Evolutionary conservation across 2,329 filamentous ascomycete species (phyloP).

Genomic region (Paraphoma sp.): DNA sequence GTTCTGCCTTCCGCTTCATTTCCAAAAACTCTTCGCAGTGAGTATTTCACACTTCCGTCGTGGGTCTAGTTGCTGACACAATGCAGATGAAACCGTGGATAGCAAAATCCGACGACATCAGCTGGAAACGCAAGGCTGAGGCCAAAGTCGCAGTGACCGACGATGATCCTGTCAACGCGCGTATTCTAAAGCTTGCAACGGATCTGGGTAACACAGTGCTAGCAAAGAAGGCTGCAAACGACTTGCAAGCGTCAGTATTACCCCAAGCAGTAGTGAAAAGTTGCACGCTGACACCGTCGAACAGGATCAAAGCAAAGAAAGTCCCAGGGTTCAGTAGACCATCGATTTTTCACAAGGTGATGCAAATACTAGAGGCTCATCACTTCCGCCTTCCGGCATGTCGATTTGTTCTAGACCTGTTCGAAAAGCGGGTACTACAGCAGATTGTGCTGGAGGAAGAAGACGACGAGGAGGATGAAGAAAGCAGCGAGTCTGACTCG

Average conservation of each 20-base stretch:
- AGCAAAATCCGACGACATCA: conserved; percentile 36
- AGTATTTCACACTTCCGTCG: conserved; percentile 5
- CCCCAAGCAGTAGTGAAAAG: background rate
- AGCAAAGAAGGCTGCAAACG: conserved; percentile 83
- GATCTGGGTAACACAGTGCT: conserved; percentile 94
- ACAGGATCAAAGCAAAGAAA: conserved; percentile 76
- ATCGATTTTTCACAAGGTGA: conserved; percentile 81
- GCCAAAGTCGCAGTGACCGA: conserved; percentile 67
- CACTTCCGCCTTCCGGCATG: conserved; percentile 88
- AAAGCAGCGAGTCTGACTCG: conserved; percentile 42
- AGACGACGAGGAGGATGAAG: conserved; percentile 46
- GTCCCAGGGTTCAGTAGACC: conserved; percentile 77
- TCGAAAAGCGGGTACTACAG: conserved; percentile 87
- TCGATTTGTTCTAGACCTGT: conserved; percentile 90
- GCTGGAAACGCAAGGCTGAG: conserved; percentile 40
- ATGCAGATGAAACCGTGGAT: conserved; percentile 49
- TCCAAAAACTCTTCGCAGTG: conserved; percentile 80
- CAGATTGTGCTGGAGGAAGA: conserved; percentile 83
- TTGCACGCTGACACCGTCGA: conserved; percentile 19
- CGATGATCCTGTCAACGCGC: conserved; percentile 68
- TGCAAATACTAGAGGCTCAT: conserved; percentile 85
- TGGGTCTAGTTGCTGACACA: conserved; percentile 17
- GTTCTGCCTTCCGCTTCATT: conserved; percentile 81
- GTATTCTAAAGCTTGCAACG: conserved; percentile 82
- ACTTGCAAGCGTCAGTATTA: conserved; percentile 67